phyloP scores from a whole-genome alignment of 2,329 filamentous ascomycete species.

The Microcera coccophila region DNA sequence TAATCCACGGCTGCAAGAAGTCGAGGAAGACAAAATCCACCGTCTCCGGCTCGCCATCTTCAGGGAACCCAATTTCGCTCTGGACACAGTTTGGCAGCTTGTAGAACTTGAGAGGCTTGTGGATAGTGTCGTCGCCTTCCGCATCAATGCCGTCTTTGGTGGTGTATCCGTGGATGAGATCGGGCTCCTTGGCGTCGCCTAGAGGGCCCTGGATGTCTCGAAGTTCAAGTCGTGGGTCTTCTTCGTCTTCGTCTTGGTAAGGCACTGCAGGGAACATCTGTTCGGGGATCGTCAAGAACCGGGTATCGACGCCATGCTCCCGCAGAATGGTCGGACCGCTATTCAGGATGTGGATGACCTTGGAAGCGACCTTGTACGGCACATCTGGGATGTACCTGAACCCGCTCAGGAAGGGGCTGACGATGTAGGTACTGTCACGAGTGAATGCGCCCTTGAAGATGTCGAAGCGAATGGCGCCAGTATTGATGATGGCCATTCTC shows the following conservation, averaged over 20 bases:
- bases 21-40: constrained; percentile 91
- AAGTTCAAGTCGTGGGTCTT: constrained; percentile 32
- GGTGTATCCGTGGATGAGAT: constrained; percentile 70
- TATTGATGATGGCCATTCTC: constrained; percentile 76
- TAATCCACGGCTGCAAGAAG: constrained; percentile 80
- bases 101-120: constrained; percentile 71
- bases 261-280: constrained; percentile 27
- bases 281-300: constrained; percentile 50
- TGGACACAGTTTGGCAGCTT: constrained; percentile 80
- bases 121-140: constrained; percentile 88
- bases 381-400: constrained; percentile 77
- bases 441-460: constrained; percentile 92
- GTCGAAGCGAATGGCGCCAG: constrained; percentile 89
- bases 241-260: constrained; percentile 12
- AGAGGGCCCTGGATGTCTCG: constrained; percentile 25
- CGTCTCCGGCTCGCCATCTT: constrained; percentile 55
- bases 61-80: constrained; percentile 59
- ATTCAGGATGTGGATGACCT: constrained; percentile 61
- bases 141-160: constrained; percentile 78
- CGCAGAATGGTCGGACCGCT: constrained; percentile 48
- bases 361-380: constrained; percentile 69
- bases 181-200: constrained; percentile 31
- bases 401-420: constrained; percentile 82
- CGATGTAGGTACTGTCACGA: constrained; percentile 75
- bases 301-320: constrained; percentile 36